Base-by-base conservation (phyloP, 148 eudicot genomes). In the Nepenthes gracilis region DNA sequence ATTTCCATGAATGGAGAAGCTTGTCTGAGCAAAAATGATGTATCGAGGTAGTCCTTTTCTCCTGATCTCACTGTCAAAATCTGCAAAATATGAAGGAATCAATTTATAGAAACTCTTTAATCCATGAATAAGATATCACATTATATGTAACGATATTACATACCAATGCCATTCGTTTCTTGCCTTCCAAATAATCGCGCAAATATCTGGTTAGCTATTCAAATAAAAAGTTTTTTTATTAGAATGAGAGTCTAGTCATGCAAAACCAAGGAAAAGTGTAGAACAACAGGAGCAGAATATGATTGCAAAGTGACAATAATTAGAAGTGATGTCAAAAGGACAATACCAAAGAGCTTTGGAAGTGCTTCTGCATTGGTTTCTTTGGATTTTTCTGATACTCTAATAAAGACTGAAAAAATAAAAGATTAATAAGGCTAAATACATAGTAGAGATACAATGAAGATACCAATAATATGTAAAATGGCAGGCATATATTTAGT, bases 341-440 rank as follows among this genome's bases (percentile, higher is more conserved):
- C 47, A 67, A 70, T 66, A 90, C 98, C 94, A 92, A 64, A 47
- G 96, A 92, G 75, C 76, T 83, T 63, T 83, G 87, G 70, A 88
- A 92, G 77, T 92, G 98, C 71, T 88, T 92, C 66, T 82, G 93
- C 74, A 92, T 54, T 48, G 88, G 85, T 77, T 81, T 85, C 74
- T 83, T 92, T 64, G 86, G 94, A 71, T 85, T 83, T 80, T 83
- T 92, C 68, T 92, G 98, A 73, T 92, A 85, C 78, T 92, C 98
- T 64, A 85, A 65, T 65, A 92, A 75, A 63, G 98, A 88, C 98
- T 92, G 85, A 49, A 72, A 74, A 66, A 54, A 55, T 40, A 72
- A 43, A 54, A 43, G 33, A 14, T 55, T 47, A 52, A 33, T 13
- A 32, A 52, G 32, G 12, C 14, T 12, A 52, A n/a, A 52, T 12